Conservation (phyloP, 768 basidiomycete species). For the Nidularia sp. region DNA sequence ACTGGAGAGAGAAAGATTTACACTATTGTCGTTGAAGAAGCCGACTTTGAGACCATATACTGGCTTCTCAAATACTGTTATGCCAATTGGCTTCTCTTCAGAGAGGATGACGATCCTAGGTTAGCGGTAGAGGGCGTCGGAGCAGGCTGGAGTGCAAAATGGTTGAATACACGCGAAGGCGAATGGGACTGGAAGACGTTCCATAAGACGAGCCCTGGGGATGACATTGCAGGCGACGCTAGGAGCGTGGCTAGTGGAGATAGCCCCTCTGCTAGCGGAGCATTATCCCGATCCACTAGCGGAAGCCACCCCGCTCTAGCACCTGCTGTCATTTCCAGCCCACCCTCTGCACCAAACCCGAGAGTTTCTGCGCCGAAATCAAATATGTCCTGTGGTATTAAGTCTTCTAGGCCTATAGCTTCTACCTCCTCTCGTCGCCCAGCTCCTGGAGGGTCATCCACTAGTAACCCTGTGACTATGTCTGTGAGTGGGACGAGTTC, state of each 20-base stretch:
- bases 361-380: conserved; percentile 9
- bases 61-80: conserved; percentile 79
- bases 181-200: conserved; percentile 76
- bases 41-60: conserved; percentile 73
- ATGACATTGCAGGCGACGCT: conserved; percentile 32
- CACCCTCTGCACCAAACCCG: background rate
- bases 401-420: background rate
- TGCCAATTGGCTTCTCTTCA: conserved; percentile 70
- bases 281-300: conserved; percentile 22
- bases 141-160: conserved; percentile 61
- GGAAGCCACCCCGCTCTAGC: conserved; percentile 9
- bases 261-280: conserved; percentile 27
- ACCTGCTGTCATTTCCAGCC: conserved; percentile 10
- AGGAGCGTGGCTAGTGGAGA: conserved; percentile 52
- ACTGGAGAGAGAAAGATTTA: conserved; percentile 53
- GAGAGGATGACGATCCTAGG: conserved; percentile 64
- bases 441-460: conserved; percentile 13
- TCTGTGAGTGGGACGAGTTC: conserved; percentile 4
- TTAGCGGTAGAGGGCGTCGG: conserved; percentile 64
- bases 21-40: conserved; percentile 72
- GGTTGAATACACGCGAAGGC: conserved; percentile 40
- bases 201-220: conserved; percentile 27
- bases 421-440: conserved; percentile 10
- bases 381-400: conserved; percentile 2
- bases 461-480: conserved; percentile 13